Percentiles rank a stretch among this genome's conserved stretches.
Conservation (phyloP, 2,329 filamentous ascomycete genomes). For the Diaporthe caulivora region DNA sequence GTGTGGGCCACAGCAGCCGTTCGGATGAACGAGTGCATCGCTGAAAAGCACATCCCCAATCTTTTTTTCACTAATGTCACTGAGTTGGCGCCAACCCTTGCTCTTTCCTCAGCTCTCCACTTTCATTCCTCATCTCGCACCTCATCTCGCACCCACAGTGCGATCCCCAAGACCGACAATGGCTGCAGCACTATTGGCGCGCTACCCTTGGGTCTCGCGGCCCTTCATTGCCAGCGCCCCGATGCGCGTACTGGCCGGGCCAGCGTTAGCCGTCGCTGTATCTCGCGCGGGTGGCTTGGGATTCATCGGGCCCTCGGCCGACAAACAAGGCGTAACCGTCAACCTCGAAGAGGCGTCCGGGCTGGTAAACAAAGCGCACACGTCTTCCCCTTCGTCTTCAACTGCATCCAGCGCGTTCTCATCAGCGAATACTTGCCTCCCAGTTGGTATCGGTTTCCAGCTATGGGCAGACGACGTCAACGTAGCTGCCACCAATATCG, state of each 20-base stretch:
- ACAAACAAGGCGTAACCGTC: conserved; percentile 47
- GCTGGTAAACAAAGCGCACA: conserved; percentile 40
- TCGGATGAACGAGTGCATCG: background rate
- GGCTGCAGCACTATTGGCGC: conserved; percentile 21
- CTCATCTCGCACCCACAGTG: background rate
- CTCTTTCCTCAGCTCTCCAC: background rate
- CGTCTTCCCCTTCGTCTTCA: conserved; percentile 31
- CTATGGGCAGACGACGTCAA: conserved; percentile 57
- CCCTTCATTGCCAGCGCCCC: conserved; percentile 74
- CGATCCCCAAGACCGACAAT: conserved; percentile 17
- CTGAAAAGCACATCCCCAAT: background rate
- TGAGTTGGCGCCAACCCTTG: background rate
- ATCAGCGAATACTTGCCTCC: conserved; percentile 46
- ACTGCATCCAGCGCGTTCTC: background rate
- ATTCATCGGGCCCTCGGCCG: conserved; percentile 56
- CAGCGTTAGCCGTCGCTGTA: conserved; percentile 70
- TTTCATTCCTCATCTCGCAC: background rate
- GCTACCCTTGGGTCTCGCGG: conserved; percentile 65
- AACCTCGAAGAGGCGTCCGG: conserved; percentile 48
- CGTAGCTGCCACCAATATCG: conserved; percentile 47
- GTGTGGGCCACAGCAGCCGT: background rate
- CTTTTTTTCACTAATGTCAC: background rate
- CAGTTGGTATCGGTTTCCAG: conserved; percentile 62
- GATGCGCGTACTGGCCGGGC: conserved; percentile 74
- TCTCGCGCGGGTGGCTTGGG: conserved; percentile 79